phyloP scores from a whole-genome alignment of 1,139 yeast genomes.

The Hyphopichia fennica region DNA sequence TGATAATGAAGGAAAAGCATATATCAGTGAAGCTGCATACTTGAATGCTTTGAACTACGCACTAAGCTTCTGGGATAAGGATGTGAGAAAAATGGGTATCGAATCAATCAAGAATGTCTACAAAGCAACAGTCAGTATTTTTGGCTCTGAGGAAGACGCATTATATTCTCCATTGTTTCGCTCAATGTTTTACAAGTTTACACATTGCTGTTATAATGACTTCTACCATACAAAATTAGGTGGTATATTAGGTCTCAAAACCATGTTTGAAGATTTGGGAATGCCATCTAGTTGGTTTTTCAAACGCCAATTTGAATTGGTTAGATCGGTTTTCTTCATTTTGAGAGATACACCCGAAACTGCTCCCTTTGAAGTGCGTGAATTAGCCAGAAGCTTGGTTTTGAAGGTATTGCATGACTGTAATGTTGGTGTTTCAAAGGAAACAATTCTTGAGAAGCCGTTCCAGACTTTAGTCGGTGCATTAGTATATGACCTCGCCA shows the following conservation, averaged over 20 bases:
- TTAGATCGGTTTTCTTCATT: constrained; percentile 85
- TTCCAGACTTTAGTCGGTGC: constrained; percentile 84
- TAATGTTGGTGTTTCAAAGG: constrained; percentile 58
- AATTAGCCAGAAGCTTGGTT: constrained; percentile 67
- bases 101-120: constrained; percentile 64
- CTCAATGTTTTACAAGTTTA: constrained; percentile 74
- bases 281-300: constrained; percentile 74
- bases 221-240: constrained; percentile 84
- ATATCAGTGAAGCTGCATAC: constrained; percentile 67
- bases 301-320: constrained; percentile 77
- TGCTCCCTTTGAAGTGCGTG: constrained; percentile 78
- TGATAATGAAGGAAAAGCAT: constrained; percentile 76
- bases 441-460: constrained; percentile 65
- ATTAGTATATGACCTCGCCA: constrained; percentile 87
- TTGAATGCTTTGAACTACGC: constrained; percentile 79
- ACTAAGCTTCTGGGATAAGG: constrained; percentile 71
- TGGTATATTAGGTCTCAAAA: constrained; percentile 79
- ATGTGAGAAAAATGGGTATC: constrained; percentile 71
- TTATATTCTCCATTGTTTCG: constrained; percentile 74
- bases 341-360: constrained; percentile 88
- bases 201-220: constrained; percentile 91
- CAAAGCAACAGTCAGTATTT: constrained; percentile 61
- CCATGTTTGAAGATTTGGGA: constrained; percentile 66
- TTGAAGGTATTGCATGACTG: constrained; percentile 64
- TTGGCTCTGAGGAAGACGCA: constrained; percentile 67